Evolutionary conservation across 495 filamentous ascomycete species (phyloP).

Genomic region (Oleoguttula mirabilis): DNA sequence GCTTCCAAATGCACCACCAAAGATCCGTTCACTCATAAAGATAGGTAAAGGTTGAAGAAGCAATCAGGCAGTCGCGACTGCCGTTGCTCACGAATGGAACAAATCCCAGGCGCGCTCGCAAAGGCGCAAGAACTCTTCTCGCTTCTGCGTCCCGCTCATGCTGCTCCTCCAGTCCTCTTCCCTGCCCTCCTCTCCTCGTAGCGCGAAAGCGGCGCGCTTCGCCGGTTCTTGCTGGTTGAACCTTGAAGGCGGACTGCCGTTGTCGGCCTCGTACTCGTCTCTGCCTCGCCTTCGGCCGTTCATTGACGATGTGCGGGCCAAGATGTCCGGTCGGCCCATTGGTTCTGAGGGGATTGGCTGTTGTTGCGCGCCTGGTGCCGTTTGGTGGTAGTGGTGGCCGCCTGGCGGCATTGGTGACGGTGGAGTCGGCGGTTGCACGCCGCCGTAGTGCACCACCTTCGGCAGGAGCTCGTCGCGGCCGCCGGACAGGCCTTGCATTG

Average conservation of each 20-base stretch:
- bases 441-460: slow-evolving; percentile 87
- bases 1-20: too few relatives aligned
- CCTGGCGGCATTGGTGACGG: slow-evolving; percentile 56
- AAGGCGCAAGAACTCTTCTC: slow-evolving; percentile 80
- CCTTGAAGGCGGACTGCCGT: slow-evolving; percentile 57
- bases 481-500: slow-evolving; percentile 75
- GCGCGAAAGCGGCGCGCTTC: slow-evolving; percentile 17
- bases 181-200: slow-evolving; percentile 34
- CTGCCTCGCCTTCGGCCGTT: slow-evolving; percentile 44
- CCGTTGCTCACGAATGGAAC: slow-evolving; percentile 86
- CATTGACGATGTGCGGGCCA: slow-evolving; percentile 27
- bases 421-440: slow-evolving; percentile 81
- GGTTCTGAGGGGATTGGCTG: slow-evolving; percentile 1
- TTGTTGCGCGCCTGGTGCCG: slow-evolving; percentile 4
- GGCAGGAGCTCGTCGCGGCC: slow-evolving; percentile 85
- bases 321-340: slow-evolving; percentile 24
- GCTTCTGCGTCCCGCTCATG: slow-evolving; percentile 50
- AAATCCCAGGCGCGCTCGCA: slow-evolving; percentile 91
- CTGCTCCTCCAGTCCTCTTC: slow-evolving; percentile 71
- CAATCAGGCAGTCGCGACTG: too few relatives aligned
- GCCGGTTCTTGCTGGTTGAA: slow-evolving; percentile 26
- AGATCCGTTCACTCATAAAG: too few relatives aligned
- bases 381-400: slow-evolving; percentile 6
- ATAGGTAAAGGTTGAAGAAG: too few relatives aligned
- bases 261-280: slow-evolving; percentile 83